Conservation (phyloP, 1,139 yeast species). For the Saccharomyces pastorianus region DNA sequence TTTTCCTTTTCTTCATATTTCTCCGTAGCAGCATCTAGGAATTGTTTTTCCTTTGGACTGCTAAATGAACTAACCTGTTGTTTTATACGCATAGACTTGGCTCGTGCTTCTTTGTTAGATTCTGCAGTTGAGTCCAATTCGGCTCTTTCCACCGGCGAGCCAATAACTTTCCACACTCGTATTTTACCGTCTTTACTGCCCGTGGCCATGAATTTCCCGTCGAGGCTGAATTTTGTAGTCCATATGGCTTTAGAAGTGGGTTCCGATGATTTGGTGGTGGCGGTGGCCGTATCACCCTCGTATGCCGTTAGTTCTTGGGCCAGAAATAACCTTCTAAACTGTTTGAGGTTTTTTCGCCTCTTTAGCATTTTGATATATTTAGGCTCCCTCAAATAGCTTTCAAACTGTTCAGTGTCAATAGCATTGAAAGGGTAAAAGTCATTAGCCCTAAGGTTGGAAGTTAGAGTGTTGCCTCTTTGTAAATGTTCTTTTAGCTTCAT, state of each 20-base stretch:
- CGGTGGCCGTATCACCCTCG: conserved; percentile 3
- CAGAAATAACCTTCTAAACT: conserved; percentile 53
- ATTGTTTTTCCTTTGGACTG: conserved; percentile 1
- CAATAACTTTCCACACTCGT: conserved; percentile 71
- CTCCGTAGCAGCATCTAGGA: conserved; percentile 2
- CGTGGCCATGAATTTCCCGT: conserved; percentile 76
- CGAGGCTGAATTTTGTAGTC: conserved; percentile 63
- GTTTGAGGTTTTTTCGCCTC: conserved; percentile 35
- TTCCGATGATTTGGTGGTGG: conserved; percentile 1
- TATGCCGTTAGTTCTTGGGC: conserved; percentile 60
- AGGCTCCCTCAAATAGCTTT: conserved; percentile 41
- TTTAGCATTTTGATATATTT: conserved; percentile 45
- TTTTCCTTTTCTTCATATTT: conserved; percentile 5
- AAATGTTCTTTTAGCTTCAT: conserved; percentile 2
- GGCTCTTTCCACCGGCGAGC: conserved; percentile 56
- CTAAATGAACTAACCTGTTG: conserved; percentile 4
- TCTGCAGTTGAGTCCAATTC: conserved; percentile 31
- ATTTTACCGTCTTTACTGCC: conserved; percentile 71
- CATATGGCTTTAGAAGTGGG: conserved; percentile 46
- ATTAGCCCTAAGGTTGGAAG: not conserved
- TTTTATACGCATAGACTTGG: conserved; percentile 4
- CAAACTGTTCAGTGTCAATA: conserved; percentile 30
- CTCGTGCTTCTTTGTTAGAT: conserved; percentile 4
- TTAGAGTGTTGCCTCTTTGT: not conserved
- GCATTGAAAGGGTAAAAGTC: conserved; percentile 6